Evolutionary conservation across 305 asterid species (phyloP).

Genomic region (Andrographis paniculata): DNA sequence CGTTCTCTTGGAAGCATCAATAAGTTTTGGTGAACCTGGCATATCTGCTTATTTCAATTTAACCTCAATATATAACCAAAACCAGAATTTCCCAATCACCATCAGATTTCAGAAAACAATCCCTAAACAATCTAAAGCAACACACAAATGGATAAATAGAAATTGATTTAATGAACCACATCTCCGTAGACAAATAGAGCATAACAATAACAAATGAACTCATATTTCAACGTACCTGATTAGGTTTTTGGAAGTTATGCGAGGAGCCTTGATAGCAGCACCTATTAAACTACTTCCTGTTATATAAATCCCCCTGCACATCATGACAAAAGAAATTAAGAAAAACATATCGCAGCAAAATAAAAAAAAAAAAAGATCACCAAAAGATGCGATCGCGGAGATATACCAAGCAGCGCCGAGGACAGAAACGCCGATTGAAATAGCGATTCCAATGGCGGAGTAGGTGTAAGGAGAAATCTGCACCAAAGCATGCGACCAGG

Average conservation of each 20-base stretch:
- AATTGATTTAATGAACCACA: neutral
- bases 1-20: too few relatives aligned
- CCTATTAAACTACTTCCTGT: slow-evolving; percentile 97
- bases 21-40: too few relatives aligned
- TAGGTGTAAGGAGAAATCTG: slow-evolving; percentile 90
- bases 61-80: too few relatives aligned
- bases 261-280: slow-evolving; percentile 96
- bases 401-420: slow-evolving; percentile 93
- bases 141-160: neutral
- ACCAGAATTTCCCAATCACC: too few relatives aligned
- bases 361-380: neutral
- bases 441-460: slow-evolving; percentile 85
- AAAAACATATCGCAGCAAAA: neutral
- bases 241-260: slow-evolving; percentile 89
- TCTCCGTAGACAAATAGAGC: neutral
- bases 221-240: slow-evolving; percentile 50
- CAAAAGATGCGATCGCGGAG: neutral
- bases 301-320: slow-evolving; percentile 78
- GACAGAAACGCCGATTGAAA: slow-evolving; percentile 91
- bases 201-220: slow-evolving; percentile 8
- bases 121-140: too few relatives aligned
- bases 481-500: slow-evolving; percentile 81
- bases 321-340: slow-evolving; percentile 11
- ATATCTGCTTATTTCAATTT: too few relatives aligned
- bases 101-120: too few relatives aligned